These are phyloP conservation scores for Babesia gibsoni DNA, from an alignment of 169 alveolate species.

Conservation along the genomic window DNA sequence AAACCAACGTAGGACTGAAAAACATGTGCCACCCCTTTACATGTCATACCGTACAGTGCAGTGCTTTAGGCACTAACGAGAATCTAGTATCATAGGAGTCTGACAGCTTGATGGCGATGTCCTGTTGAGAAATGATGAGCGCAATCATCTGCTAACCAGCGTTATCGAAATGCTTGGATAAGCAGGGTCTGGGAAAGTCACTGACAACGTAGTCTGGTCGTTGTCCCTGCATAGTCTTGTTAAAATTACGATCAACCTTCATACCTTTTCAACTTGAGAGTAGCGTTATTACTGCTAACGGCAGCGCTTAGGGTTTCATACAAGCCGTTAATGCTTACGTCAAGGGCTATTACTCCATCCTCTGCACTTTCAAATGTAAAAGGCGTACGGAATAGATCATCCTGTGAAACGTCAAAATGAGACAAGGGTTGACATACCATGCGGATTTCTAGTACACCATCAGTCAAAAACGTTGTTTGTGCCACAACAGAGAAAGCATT, in stretches of 20 bases:
- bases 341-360: slow-evolving; percentile 23
- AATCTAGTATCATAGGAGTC: not conserved
- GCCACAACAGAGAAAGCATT: not conserved
- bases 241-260: no score
- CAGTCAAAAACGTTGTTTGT: slow-evolving; percentile 1
- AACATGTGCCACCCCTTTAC: not conserved
- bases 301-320: slow-evolving; percentile 57
- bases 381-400: slow-evolving; percentile 45
- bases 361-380: slow-evolving; percentile 13
- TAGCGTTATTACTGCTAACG: slow-evolving; percentile 40
- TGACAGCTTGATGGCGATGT: slow-evolving; percentile 22
- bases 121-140: slow-evolving; percentile 13
- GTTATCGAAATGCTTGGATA: slow-evolving; percentile 42
- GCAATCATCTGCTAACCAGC: slow-evolving; percentile 41
- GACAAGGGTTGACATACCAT: not conserved
- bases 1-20: slow-evolving; percentile 44
- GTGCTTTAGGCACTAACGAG: slow-evolving; percentile 39
- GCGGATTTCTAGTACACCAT: slow-evolving; percentile 1
- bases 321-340: slow-evolving; percentile 42
- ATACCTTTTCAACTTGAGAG: slow-evolving; percentile 48
- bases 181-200: slow-evolving; percentile 48
- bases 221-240: not conserved
- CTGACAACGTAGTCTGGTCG: slow-evolving; percentile 30
- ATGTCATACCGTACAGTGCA: slow-evolving; percentile 23
- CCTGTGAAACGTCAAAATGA: not conserved